Conservation (phyloP, 208 protist species). For the Tritrichomonas foetus region DNA sequence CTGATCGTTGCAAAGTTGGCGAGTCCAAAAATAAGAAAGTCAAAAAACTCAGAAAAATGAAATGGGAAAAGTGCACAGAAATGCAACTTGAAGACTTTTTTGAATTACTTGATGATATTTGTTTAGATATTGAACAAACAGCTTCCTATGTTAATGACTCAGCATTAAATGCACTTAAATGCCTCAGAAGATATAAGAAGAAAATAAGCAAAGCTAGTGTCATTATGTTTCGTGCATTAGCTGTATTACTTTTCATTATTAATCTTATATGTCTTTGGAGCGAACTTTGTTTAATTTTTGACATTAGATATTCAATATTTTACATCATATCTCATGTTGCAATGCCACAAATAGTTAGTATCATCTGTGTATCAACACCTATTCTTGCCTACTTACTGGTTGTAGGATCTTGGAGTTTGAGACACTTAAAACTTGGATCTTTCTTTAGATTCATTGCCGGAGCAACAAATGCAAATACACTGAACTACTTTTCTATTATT, state of each 20-base stretch:
- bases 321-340: background rate
- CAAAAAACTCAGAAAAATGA: background rate
- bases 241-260: background rate
- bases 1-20: background rate
- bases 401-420: background rate
- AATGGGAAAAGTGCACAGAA: background rate
- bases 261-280: background rate
- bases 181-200: background rate
- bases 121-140: background rate
- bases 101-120: background rate
- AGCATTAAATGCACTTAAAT: background rate
- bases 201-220: too few species aligned
- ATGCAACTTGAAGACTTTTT: slow-evolving; percentile 3
- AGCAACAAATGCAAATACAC: background rate
- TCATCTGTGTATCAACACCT: background rate
- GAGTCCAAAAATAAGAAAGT: background rate
- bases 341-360: background rate
- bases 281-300: background rate
- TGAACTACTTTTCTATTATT: background rate
- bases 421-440: background rate
- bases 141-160: background rate
- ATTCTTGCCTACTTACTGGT: background rate
- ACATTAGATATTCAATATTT: background rate
- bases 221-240: background rate
- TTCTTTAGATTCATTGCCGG: background rate